Percentiles rank a stretch among this genome's conserved stretches.
Evolutionary conservation across 2,329 filamentous ascomycete species (phyloP).

Genomic region (Apiospora koreana): DNA sequence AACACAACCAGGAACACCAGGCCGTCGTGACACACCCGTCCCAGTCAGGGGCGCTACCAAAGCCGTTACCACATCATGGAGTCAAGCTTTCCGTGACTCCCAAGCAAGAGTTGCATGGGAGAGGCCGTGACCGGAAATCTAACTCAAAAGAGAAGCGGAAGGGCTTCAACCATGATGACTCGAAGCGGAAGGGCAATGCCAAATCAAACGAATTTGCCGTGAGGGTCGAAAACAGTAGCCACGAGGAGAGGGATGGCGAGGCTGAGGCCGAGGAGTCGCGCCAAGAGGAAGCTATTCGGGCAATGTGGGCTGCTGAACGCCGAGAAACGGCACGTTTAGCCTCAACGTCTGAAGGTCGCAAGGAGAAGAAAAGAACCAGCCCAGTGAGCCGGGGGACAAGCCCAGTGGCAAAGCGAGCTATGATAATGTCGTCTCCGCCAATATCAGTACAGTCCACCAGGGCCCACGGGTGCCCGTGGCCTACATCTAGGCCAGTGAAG

Average conservation of each 20-base stretch:
- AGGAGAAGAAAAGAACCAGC: slow-evolving; percentile 11
- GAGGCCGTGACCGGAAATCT: background rate
- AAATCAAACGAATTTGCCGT: background rate
- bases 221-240: background rate
- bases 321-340: slow-evolving; percentile 26
- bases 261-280: slow-evolving; percentile 29
- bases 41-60: background rate
- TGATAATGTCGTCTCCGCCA: background rate
- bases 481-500: background rate
- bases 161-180: slow-evolving; percentile 8
- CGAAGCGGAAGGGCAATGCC: slow-evolving; percentile 15
- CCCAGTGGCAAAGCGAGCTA: background rate
- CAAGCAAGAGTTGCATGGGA: background rate
- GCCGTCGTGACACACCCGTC: background rate
- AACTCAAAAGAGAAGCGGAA: background rate
- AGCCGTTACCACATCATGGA: background rate
- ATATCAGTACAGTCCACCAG: background rate
- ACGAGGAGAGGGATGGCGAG: slow-evolving; percentile 24
- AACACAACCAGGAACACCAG: background rate
- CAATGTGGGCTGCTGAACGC: slow-evolving; percentile 35
- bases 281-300: slow-evolving; percentile 31
- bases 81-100: background rate
- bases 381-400: background rate
- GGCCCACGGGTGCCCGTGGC: background rate
- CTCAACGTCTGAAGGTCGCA: slow-evolving; percentile 24